A percentile compares a stretch with the other conserved stretches of the same genome.
Evolutionary conservation across 129 eudicot genomes (phyloP).

Genomic region (Tagetes erecta): DNA sequence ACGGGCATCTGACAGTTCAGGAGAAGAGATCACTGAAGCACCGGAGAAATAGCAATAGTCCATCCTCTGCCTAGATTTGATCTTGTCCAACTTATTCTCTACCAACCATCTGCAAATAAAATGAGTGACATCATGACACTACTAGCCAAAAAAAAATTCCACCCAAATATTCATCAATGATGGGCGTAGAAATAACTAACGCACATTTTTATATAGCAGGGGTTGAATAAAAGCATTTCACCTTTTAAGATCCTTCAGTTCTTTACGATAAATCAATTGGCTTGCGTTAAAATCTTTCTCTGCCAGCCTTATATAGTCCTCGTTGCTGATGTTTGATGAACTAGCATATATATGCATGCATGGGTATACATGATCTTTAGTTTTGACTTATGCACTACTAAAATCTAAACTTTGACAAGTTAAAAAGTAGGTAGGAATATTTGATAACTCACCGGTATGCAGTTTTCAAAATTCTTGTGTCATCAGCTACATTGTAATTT

Average conservation of each 20-base stretch:
- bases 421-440: neutral
- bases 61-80: slow-evolving; percentile 72
- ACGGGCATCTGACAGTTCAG: slow-evolving; percentile 81
- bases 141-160: too few relatives aligned
- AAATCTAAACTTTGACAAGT: too few relatives aligned
- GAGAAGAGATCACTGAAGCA: slow-evolving; percentile 64
- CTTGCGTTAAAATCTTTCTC: slow-evolving; percentile 67
- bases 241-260: slow-evolving; percentile 72
- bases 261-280: slow-evolving; percentile 59
- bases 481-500: slow-evolving; percentile 37
- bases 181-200: too few relatives aligned
- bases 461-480: slow-evolving; percentile 58
- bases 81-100: slow-evolving; percentile 69
- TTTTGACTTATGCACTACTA: too few relatives aligned
- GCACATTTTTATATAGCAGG: too few relatives aligned
- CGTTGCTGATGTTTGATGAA: slow-evolving; percentile 51
- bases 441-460: slow-evolving; percentile 49
- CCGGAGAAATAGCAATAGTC: slow-evolving; percentile 85
- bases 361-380: too few relatives aligned
- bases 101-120: slow-evolving; percentile 61
- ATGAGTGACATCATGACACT: too few relatives aligned
- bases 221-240: neutral
- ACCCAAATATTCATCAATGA: too few relatives aligned
- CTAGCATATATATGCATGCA: slow-evolving; percentile 34
- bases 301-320: slow-evolving; percentile 61